Evolutionary conservation across 345 rosid genomes (phyloP).

Genomic region (Zanthoxylum bungeanum): DNA sequence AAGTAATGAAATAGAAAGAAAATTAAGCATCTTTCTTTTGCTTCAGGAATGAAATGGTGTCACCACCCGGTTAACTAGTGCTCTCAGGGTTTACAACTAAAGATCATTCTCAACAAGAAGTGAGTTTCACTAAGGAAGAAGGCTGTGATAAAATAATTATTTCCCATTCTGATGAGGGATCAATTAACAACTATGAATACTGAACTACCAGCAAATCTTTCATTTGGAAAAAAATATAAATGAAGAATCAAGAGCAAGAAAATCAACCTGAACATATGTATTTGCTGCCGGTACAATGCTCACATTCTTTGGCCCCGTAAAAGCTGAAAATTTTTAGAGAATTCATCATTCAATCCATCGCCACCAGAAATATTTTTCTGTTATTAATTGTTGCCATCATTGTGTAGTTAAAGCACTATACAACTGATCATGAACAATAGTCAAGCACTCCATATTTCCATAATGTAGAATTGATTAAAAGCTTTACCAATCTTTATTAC

Average conservation of each 20-base stretch:
- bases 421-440: too few species aligned
- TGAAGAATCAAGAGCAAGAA: constrained; percentile 4
- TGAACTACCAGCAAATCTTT: background rate
- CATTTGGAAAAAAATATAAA: constrained; percentile 7
- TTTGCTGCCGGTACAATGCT: constrained; percentile 80
- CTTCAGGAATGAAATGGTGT: background rate
- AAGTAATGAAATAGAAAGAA: background rate
- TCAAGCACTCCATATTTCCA: too few species aligned
- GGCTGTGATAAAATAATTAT: background rate
- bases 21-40: background rate
- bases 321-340: constrained; percentile 47
- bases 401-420: too few species aligned
- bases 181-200: background rate
- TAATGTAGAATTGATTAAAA: too few species aligned
- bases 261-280: constrained; percentile 72
- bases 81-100: background rate
- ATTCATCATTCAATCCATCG: background rate
- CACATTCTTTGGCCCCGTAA: constrained; percentile 67
- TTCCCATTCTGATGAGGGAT: background rate
- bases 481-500: too few species aligned
- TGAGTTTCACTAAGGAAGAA: background rate
- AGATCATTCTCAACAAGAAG: background rate
- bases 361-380: background rate
- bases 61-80: background rate
- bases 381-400: background rate